Evolutionary conservation across 768 basidiomycete species (phyloP), one percentile per base, ranked within the genome.

Genomic region (Sporobolomyces pararoseus): DNA sequence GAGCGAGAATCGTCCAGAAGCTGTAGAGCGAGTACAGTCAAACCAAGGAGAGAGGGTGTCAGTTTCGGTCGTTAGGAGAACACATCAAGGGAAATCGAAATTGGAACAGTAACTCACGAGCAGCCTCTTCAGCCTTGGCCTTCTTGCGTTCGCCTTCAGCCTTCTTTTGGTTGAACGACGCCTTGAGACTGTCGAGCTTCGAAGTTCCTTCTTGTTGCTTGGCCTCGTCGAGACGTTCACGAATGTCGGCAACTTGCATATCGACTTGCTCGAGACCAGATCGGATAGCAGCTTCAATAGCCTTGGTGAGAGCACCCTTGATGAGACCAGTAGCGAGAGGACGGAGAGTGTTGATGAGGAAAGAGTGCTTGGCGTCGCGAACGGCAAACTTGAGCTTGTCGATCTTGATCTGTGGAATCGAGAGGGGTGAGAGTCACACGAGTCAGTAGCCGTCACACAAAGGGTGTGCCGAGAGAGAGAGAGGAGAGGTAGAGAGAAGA

Each of bases 301-400:
- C 88, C 76, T 82, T 84, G 78, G 84, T 81, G 75, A 88, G 83
- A 79, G 85, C 88, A 74, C 83, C 85, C 84, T 93, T 94, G 76
- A 99, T 86, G 46, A 96, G 81, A 9, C 85, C 72, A 21, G 60
- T 63, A 34, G 65, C 64, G 61, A 69, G 62, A 5, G 89, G 88
- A 62, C 85, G 86, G 46, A 96, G 74, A 0, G 89, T 88, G 83
- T 89, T 91, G 84, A 94, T 95, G 71, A 94, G 79, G 31, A 89
- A 80, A 76, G 92, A 89, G 80, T 96, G 92, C 80, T 93, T 94
- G 71, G 88, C 85, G 73, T 97, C 93, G 7, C 91, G 86, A 75
- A 99, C 90, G 31, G 86, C 85, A 81, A 94, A 95, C 81, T 89
- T 92, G 76, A 98, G 85, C 21, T 86, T 83, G 76, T 89, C 90